Percentiles rank a stretch among this genome's conserved stretches.
These are phyloP conservation scores for Lignosus rhinocerotis DNA, from an alignment of 1,284 basidiomycete genomes.

Conservation along the genomic window DNA sequence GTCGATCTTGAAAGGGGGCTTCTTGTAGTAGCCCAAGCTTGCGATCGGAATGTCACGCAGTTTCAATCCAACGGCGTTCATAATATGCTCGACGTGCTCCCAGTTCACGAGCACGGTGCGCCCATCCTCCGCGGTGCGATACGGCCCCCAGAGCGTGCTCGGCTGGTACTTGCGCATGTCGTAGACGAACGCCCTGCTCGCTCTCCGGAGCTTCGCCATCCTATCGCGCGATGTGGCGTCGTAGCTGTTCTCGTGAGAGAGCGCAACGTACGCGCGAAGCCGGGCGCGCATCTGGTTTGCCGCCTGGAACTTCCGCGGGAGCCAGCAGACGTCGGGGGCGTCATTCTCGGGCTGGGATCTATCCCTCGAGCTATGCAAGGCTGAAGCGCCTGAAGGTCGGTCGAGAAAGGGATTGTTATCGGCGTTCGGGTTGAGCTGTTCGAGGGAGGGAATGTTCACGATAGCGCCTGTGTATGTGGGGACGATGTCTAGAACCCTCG, in stretches of 20 bases:
- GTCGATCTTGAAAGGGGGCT: slow-evolving; percentile 51
- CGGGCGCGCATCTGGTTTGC: slow-evolving; percentile 26
- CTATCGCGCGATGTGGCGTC: slow-evolving; percentile 28
- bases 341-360: no score
- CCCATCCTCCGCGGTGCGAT: slow-evolving; percentile 23
- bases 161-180: slow-evolving; percentile 57
- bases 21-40: slow-evolving; percentile 36
- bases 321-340: neutral
- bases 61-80: slow-evolving; percentile 61
- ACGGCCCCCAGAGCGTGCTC: slow-evolving; percentile 60
- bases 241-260: slow-evolving; percentile 37
- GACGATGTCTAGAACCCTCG: slow-evolving; percentile 11
- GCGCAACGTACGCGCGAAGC: slow-evolving; percentile 44
- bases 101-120: slow-evolving; percentile 47
- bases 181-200: slow-evolving; percentile 59
- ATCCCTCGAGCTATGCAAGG: no score
- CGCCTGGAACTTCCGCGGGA: neutral
- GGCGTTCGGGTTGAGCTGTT: neutral
- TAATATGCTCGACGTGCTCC: slow-evolving; percentile 58
- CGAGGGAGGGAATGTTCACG: neutral
- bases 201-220: slow-evolving; percentile 41
- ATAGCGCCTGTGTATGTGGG: neutral
- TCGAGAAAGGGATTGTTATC: neutral
- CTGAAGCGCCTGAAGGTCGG: neutral
- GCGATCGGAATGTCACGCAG: slow-evolving; percentile 47